phyloP scores from a whole-genome alignment of 2,329 filamentous ascomycete genomes.

The Chaetomiaceae sp. region DNA sequence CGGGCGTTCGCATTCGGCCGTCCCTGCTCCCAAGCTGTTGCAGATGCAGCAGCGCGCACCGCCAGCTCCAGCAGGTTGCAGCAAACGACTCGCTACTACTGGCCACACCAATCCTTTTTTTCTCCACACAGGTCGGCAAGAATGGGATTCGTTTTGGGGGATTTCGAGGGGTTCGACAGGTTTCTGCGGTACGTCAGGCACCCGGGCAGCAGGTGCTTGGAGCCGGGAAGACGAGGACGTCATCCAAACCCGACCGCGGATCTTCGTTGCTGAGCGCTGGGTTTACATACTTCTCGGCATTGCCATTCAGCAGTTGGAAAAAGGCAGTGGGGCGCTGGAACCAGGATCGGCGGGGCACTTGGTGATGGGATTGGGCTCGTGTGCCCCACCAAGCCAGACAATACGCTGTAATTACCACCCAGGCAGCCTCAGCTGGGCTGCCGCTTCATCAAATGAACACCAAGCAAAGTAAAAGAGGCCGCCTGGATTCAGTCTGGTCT shows the following conservation, averaged over 20 bases:
- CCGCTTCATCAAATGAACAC: conserved; percentile 2
- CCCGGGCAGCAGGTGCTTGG: conserved; percentile 1
- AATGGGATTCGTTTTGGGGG: neutral
- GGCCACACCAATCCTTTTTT: neutral
- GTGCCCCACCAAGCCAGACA: conserved; percentile 3
- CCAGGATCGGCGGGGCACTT: conserved; percentile 12
- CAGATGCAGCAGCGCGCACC: neutral
- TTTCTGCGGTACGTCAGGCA: conserved; percentile 7
- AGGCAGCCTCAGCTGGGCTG: conserved; percentile 2
- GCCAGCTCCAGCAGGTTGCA: neutral
- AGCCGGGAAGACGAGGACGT: conserved; percentile 17
- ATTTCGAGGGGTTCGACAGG: neutral
- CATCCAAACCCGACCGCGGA: conserved; percentile 14
- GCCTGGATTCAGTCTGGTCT: neutral
- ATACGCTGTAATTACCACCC: conserved; percentile 7
- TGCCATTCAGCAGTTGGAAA: neutral
- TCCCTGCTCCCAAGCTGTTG: neutral
- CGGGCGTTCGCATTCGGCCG: neutral
- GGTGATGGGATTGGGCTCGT: neutral
- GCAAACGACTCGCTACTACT: neutral
- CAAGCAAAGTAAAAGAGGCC: neutral
- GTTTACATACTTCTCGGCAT: conserved; percentile 3
- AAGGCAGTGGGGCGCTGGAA: neutral
- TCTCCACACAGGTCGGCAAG: neutral
- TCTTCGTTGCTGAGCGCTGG: neutral